These are phyloP conservation scores for Nakazawaea sp. DNA, from an alignment of 805 yeast genomes.

Conservation along the genomic window DNA sequence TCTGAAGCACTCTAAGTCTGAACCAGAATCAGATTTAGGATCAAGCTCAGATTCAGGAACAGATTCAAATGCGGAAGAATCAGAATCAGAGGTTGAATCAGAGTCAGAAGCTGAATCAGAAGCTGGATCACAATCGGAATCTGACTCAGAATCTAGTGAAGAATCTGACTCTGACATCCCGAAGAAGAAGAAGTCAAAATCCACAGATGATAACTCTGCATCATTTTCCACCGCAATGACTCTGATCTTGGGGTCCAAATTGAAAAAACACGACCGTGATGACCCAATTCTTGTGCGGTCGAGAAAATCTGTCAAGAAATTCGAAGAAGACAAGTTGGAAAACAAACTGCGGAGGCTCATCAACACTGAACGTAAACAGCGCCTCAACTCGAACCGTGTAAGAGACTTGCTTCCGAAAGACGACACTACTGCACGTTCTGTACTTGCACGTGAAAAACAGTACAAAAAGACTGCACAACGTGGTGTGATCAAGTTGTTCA, in stretches of 20 bases:
- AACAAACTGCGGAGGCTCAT: conserved; percentile 71
- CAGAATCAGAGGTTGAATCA: conserved; percentile 1
- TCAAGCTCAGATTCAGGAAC: too few species aligned
- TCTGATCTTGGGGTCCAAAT: conserved; percentile 76
- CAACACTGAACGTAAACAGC: conserved; percentile 61
- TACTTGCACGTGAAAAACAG: conserved; percentile 59
- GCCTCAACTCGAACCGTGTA: conserved; percentile 60
- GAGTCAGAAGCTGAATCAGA: conserved; percentile 11
- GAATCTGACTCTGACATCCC: conserved; percentile 26
- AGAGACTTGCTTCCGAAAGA: conserved; percentile 62
- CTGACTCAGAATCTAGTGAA: conserved; percentile 10
- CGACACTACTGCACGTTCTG: conserved; percentile 48
- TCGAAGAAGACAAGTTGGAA: conserved; percentile 78
- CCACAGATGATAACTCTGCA: conserved; percentile 63
- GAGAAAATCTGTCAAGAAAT: conserved; percentile 62
- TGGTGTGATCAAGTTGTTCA: conserved; percentile 81
- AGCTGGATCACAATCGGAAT: conserved; percentile 10
- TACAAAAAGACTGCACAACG: conserved; percentile 78
- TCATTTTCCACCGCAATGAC: conserved; percentile 77
- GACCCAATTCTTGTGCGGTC: conserved; percentile 89
- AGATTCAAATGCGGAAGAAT: conserved; percentile 2
- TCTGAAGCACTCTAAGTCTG: too few species aligned
- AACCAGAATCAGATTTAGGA: too few species aligned
- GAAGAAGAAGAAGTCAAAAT: conserved; percentile 45
- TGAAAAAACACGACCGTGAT: conserved; percentile 82